A percentile compares a stretch with the other conserved stretches of the same genome.
These are phyloP conservation scores for Apiospora sp. DNA, from an alignment of 2,329 filamentous ascomycete species.

Conservation along the genomic window DNA sequence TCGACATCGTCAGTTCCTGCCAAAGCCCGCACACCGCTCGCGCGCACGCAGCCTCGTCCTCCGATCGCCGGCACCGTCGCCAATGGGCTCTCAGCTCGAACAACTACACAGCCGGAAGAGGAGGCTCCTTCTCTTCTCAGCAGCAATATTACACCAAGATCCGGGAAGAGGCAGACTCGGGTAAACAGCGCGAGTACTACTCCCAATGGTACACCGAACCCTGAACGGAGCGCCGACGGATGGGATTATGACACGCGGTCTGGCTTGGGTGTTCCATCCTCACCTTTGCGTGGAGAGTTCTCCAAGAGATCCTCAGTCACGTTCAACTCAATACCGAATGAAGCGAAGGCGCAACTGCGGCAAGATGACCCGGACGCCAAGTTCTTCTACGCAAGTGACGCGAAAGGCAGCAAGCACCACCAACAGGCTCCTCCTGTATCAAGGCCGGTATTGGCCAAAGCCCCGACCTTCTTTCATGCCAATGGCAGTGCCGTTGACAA, in stretches of 20 bases:
- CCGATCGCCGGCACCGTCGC: constrained; percentile 41
- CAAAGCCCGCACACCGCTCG: constrained; percentile 54
- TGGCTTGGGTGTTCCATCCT: constrained; percentile 45
- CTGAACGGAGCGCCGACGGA: not conserved
- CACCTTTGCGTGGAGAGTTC: constrained; percentile 42
- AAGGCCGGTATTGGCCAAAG: constrained; percentile 46
- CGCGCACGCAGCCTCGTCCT: constrained; percentile 38
- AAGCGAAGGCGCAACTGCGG: constrained; percentile 38
- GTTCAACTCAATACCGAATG: constrained; percentile 50
- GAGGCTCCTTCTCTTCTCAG: constrained; percentile 64
- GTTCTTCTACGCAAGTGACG: constrained; percentile 94
- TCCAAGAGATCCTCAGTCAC: constrained; percentile 45
- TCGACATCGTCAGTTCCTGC: constrained; percentile 40
- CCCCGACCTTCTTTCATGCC: constrained; percentile 64
- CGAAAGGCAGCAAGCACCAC: constrained; percentile 53
- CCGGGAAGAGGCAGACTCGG: constrained; percentile 75
- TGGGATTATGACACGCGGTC: constrained; percentile 32
- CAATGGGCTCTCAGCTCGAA: constrained; percentile 37
- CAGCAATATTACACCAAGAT: constrained; percentile 80
- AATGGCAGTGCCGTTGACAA: constrained; percentile 55
- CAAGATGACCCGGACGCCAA: constrained; percentile 61
- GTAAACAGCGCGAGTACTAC: constrained; percentile 74
- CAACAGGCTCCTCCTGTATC: constrained; percentile 43
- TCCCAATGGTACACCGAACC: constrained; percentile 66
- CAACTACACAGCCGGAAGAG: constrained; percentile 52